These are phyloP conservation scores for Nowakowskiella sp. DNA, from an alignment of 192 early-diverging fungal species.

Conservation along the genomic window DNA sequence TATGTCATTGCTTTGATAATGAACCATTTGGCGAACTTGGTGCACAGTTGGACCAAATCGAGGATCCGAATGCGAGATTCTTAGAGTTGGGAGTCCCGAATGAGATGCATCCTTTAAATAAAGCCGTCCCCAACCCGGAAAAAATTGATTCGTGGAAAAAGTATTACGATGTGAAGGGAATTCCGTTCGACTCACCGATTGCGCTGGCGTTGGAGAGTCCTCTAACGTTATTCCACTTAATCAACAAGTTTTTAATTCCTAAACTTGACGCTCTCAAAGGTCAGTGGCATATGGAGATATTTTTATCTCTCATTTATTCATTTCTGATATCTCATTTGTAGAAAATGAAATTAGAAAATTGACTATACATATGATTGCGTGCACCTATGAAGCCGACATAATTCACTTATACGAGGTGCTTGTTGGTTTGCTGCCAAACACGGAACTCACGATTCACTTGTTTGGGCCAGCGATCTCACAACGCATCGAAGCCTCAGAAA, in stretches of 20 bases:
- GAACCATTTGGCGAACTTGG: constrained; percentile 37
- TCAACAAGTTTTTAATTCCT: constrained; percentile 36
- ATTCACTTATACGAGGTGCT: constrained; percentile 32
- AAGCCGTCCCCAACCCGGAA: constrained; percentile 11
- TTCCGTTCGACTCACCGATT: constrained; percentile 32
- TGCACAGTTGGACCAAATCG: constrained; percentile 17
- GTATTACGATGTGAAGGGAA: constrained; percentile 26
- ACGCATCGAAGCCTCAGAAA: constrained; percentile 28
- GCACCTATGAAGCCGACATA: constrained; percentile 41
- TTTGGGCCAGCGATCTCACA: constrained; percentile 31
- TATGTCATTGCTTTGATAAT: constrained; percentile 41
- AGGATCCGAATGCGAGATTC: constrained; percentile 29
- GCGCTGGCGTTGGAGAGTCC: constrained; percentile 44
- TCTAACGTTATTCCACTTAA: constrained; percentile 37
- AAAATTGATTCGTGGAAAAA: constrained; percentile 35
- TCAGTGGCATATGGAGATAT: neutral
- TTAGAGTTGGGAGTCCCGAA: constrained; percentile 29
- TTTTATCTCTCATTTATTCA: neutral
- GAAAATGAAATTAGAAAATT: constrained; percentile 34
- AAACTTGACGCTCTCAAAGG: constrained; percentile 5
- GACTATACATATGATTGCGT: constrained; percentile 39
- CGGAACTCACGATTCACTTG: constrained; percentile 45
- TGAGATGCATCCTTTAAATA: constrained; percentile 30
- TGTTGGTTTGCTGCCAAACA: constrained; percentile 40
- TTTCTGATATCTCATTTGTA: neutral